phyloP scores from a whole-genome alignment of 2,329 filamentous ascomycete genomes.

The Aspergillus versicolor region DNA sequence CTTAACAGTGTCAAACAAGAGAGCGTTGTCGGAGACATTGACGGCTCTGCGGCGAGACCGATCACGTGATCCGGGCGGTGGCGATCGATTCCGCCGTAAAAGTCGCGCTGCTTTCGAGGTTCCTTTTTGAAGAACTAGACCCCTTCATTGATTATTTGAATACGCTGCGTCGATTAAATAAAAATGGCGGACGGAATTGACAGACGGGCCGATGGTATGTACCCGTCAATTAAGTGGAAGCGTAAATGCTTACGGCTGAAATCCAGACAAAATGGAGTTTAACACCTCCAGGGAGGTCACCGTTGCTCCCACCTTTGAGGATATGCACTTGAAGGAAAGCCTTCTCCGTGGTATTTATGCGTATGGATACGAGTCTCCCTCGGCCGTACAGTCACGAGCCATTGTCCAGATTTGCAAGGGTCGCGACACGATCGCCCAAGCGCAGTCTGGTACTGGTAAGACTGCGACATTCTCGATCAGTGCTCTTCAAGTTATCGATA shows the following conservation, averaged over 20 bases:
- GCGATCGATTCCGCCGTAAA: constrained; percentile 22
- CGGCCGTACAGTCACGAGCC: constrained; percentile 93
- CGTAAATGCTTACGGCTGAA: constrained; percentile 27
- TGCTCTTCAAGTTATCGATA: constrained; percentile 94
- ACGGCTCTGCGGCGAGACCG: constrained; percentile 25
- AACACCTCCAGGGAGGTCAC: constrained; percentile 97
- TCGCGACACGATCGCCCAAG: constrained; percentile 96
- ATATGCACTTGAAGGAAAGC: constrained; percentile 97
- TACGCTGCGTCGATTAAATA: constrained; percentile 14
- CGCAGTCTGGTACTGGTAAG: constrained; percentile 95
- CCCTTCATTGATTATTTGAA: constrained; percentile 11
- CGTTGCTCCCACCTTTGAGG: constrained; percentile 86
- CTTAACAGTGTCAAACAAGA: neutral
- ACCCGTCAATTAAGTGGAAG: neutral
- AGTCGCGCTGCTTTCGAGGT: constrained; percentile 19
- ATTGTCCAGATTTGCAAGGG: constrained; percentile 99
- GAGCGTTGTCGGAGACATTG: constrained; percentile 9
- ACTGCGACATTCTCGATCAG: constrained; percentile 96
- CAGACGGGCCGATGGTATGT: constrained; percentile 72
- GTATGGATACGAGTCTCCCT: constrained; percentile 97
- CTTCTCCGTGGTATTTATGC: constrained; percentile 96
- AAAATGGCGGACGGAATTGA: constrained; percentile 93
- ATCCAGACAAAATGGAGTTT: constrained; percentile 88
- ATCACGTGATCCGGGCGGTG: constrained; percentile 26
- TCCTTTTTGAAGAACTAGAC: constrained; percentile 10